Evolutionary conservation across 306 rosid genomes (phyloP), one percentile per base, ranked within the genome.

Genomic region (Albizia julibrissin): DNA sequence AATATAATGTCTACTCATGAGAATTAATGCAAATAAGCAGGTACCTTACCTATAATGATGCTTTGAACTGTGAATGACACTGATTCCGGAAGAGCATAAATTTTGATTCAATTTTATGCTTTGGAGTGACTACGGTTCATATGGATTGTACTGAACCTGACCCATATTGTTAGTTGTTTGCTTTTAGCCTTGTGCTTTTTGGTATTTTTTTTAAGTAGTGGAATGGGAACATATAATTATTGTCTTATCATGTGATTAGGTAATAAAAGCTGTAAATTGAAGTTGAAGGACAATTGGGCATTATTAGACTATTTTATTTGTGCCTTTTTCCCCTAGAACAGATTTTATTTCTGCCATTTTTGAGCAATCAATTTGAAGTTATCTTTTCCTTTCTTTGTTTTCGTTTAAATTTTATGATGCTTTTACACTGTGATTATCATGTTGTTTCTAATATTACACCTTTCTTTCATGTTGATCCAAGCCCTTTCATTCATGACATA

Each of bases 401-500:
- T 61, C 0, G 5, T 6, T 37, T 37, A 37, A 37, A 18, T 24
- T 40, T 40, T 2, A 21, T 43, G 31, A 14, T 15, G 18, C 56
- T 6, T 22, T 76, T 58, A 21, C 14, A 1, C 68, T 5, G 19
- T 54, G 40, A 47, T 8, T 52, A 21, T 21, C n/a, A 8, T 56
- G 27, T n/a, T 47, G 54, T 14, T 8, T 56, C 11, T 56, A 21
- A 54, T 26, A n/a, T n/a, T 56, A n/a, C 11, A 21, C 7, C 24
- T 42, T 5, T 64, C 1, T 74, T 59, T 74, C 39, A 37, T 70
- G 71, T 52, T 50, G 27, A 19, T 39, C 8, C 26, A 18, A 50
- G 68, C 52, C 40, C 47, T 81, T 81, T 81, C 56, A 27, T 8
- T 22, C 54, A 66, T 49, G 80, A 66, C 29, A 33, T 69, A 39